Conservation (phyloP, 305 asterid genomes). For the Striga hermonthica region DNA sequence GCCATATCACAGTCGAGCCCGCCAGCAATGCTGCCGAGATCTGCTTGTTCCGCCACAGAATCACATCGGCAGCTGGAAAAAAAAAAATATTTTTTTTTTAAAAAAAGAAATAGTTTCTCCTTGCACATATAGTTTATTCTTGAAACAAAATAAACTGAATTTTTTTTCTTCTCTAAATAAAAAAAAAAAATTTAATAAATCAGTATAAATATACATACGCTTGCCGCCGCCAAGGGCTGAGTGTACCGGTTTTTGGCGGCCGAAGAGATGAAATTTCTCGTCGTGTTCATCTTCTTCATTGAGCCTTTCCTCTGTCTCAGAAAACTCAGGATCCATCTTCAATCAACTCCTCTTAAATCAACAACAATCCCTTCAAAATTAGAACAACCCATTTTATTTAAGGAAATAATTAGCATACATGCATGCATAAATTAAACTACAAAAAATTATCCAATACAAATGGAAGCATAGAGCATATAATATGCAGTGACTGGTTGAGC, state of each 20-base stretch:
- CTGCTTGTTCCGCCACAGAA: constrained; percentile 95
- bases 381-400: background rate
- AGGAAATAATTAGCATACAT: too few species aligned
- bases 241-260: constrained; percentile 80
- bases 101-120: too few species aligned
- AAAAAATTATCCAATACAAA: too few species aligned
- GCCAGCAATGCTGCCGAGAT: constrained; percentile 70
- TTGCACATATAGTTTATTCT: too few species aligned
- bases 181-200: background rate
- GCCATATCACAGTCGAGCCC: constrained; percentile 85
- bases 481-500: background rate
- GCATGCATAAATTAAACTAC: too few species aligned
- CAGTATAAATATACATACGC: constrained; percentile 33
- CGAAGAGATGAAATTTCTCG: constrained; percentile 54
- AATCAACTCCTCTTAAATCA: constrained; percentile 17
- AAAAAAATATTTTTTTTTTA: too few species aligned
- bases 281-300: constrained; percentile 13
- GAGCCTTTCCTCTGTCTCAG: constrained; percentile 30
- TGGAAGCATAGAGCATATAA: background rate
- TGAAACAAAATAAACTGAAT: too few species aligned
- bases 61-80: constrained; percentile 76
- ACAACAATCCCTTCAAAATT: background rate
- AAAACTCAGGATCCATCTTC: constrained; percentile 32
- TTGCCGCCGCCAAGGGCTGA: constrained; percentile 87
- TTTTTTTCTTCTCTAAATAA: too few species aligned